Percentiles rank a stretch among this genome's conserved stretches.
phyloP scores from a whole-genome alignment of 1,139 yeast genomes.

The Zygosaccharomyces pseudobailii region DNA sequence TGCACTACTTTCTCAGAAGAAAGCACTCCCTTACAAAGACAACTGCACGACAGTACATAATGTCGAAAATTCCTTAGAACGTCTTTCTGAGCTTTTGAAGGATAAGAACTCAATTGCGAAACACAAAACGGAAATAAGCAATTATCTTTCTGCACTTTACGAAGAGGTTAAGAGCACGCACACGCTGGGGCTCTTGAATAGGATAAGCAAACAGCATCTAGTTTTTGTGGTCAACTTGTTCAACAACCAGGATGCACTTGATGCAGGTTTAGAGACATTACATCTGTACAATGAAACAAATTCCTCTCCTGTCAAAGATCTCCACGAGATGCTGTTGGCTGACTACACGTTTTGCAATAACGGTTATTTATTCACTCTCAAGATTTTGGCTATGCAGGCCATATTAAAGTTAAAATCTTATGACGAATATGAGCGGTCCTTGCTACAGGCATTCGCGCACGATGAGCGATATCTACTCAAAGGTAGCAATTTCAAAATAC shows the following conservation, averaged over 20 bases:
- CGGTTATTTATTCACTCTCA: conserved; percentile 25
- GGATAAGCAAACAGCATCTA: conserved; percentile 24
- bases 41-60: conserved; percentile 1
- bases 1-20: neutral
- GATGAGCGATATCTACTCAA: conserved; percentile 27
- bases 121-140: conserved; percentile 9
- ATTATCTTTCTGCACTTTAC: conserved; percentile 13
- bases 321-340: conserved; percentile 24
- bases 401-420: conserved; percentile 20
- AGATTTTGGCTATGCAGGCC: conserved; percentile 28
- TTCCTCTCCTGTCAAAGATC: conserved; percentile 9
- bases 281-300: conserved; percentile 26
- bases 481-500: conserved; percentile 19
- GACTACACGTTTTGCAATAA: conserved; percentile 26
- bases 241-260: conserved; percentile 9
- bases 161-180: conserved; percentile 17
- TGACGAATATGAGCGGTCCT: conserved; percentile 10
- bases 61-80: conserved; percentile 6
- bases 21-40: neutral
- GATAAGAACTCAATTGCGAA: conserved; percentile 1
- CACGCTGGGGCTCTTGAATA: conserved; percentile 14
- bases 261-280: conserved; percentile 19
- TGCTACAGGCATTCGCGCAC: conserved; percentile 24
- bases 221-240: conserved; percentile 24
- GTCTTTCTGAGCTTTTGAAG: conserved; percentile 10